Percentiles rank a stretch among this genome's conserved stretches.
These are phyloP conservation scores for Allantophomopsis cytisporea DNA, from an alignment of 2,329 filamentous ascomycete species.

Conservation along the genomic window DNA sequence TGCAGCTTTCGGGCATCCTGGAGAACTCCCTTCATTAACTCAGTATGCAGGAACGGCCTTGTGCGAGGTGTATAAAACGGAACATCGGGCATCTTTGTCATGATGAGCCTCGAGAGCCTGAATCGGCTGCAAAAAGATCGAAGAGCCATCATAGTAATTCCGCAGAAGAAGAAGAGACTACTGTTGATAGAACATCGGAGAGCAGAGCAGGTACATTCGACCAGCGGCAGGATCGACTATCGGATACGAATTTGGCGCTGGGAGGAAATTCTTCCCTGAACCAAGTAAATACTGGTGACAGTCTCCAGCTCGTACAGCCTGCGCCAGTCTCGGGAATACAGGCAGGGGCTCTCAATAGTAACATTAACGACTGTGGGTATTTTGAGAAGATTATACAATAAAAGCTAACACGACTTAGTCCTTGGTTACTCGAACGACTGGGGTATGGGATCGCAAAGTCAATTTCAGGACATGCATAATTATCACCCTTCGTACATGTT, in stretches of 20 bases:
- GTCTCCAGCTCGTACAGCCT: conserved; percentile 58
- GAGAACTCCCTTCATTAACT: neutral
- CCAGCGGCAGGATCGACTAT: conserved; percentile 33
- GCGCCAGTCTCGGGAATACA: conserved; percentile 55
- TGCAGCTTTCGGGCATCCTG: conserved; percentile 9
- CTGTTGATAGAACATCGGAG: conserved; percentile 31
- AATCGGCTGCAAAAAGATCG: conserved; percentile 53
- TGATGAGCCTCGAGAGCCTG: conserved; percentile 84
- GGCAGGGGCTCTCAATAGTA: conserved; percentile 44
- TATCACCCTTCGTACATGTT: conserved; percentile 95
- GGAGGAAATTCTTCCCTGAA: conserved; percentile 18
- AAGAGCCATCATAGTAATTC: conserved; percentile 50
- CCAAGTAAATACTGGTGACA: conserved; percentile 27
- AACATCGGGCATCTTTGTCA: conserved; percentile 98
- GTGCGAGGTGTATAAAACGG: conserved; percentile 93
- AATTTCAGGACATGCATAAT: conserved; percentile 88
- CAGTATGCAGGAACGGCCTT: conserved; percentile 68
- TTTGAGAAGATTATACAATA: neutral
- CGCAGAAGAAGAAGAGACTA: conserved; percentile 44
- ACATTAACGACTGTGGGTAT: conserved; percentile 62
- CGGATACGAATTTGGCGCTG: conserved; percentile 23
- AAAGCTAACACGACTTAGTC: conserved; percentile 31
- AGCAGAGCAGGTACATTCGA: conserved; percentile 39
- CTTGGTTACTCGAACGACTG: conserved; percentile 73
- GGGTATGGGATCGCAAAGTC: conserved; percentile 52